phyloP scores from a whole-genome alignment of 2,329 filamentous ascomycete genomes.

The Colletotrichum sp. region DNA sequence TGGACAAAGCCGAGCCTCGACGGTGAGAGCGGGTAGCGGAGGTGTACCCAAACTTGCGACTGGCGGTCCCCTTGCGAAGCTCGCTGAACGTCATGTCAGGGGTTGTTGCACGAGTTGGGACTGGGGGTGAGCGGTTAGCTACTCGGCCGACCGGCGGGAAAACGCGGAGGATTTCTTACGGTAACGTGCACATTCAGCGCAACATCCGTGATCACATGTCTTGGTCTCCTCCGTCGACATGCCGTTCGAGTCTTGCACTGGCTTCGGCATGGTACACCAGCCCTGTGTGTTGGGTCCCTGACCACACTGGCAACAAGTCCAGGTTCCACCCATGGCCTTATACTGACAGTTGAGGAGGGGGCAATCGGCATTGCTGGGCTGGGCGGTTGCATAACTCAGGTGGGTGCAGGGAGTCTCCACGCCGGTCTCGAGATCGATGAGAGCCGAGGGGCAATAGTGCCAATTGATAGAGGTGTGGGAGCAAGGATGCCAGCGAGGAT shows the following conservation, averaged over 20 bases:
- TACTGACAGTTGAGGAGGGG: constrained; percentile 58
- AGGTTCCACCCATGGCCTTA: constrained; percentile 51
- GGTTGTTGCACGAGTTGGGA: constrained; percentile 33
- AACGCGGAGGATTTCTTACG: constrained; percentile 33
- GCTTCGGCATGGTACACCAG: constrained; percentile 52
- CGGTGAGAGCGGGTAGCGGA: constrained; percentile 32
- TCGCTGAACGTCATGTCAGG: constrained; percentile 42
- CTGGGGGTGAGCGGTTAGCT: constrained; percentile 25
- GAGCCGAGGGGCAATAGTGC: constrained; percentile 56
- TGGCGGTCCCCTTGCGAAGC: constrained; percentile 38
- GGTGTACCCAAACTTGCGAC: constrained; percentile 39
- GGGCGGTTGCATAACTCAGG: constrained; percentile 49
- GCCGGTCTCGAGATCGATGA: constrained; percentile 54
- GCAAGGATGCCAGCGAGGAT: constrained; percentile 57
- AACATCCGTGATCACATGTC: constrained; percentile 59
- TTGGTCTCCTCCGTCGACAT: constrained; percentile 39
- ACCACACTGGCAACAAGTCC: constrained; percentile 60
- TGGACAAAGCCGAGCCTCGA: constrained; percentile 28
- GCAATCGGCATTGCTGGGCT: constrained; percentile 48
- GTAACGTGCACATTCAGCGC: constrained; percentile 49
- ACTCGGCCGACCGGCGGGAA: neutral
- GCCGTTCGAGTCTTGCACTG: constrained; percentile 33
- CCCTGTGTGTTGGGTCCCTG: constrained; percentile 56
- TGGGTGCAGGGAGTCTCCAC: constrained; percentile 55
- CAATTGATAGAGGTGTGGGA: constrained; percentile 60